These are phyloP conservation scores for Penicillium thymicola DNA, from an alignment of 2,329 filamentous ascomycete genomes.

Conservation along the genomic window DNA sequence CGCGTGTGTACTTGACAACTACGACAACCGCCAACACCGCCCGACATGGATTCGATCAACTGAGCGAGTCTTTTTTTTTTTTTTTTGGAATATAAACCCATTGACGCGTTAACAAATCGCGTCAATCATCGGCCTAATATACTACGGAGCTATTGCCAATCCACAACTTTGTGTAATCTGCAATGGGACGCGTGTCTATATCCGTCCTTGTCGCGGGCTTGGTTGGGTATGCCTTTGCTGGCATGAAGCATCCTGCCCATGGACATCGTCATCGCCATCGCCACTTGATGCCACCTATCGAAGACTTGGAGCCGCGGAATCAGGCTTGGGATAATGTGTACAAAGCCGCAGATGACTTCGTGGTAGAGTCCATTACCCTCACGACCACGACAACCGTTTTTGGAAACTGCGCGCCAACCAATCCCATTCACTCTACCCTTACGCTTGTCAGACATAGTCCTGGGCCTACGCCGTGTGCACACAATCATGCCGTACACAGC, in stretches of 20 bases:
- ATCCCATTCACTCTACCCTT: background rate
- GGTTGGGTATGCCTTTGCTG: slow-evolving; percentile 27
- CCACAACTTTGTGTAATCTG: background rate
- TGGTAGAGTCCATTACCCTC: slow-evolving; percentile 16
- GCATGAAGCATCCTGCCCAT: slow-evolving; percentile 25
- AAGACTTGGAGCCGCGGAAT: slow-evolving; percentile 1
- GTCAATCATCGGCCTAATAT: background rate
- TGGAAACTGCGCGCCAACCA: slow-evolving; percentile 7
- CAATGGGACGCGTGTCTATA: slow-evolving; percentile 31
- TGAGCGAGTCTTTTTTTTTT: background rate
- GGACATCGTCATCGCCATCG: slow-evolving; percentile 7
- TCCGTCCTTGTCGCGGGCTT: slow-evolving; percentile 23
- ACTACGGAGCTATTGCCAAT: background rate
- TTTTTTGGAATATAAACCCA: background rate
- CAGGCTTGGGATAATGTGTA: background rate
- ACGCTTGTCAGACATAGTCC: background rate
- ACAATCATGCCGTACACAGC: background rate
- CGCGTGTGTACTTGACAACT: background rate
- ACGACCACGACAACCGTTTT: slow-evolving; percentile 15
- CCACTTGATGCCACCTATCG: slow-evolving; percentile 1
- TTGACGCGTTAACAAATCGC: background rate
- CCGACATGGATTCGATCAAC: slow-evolving; percentile 1
- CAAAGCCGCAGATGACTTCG: slow-evolving; percentile 3
- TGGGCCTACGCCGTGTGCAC: background rate
- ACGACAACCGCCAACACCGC: background rate